phyloP scores from a whole-genome alignment of 345 rosid species.

The Gossypium rotundifolium region DNA sequence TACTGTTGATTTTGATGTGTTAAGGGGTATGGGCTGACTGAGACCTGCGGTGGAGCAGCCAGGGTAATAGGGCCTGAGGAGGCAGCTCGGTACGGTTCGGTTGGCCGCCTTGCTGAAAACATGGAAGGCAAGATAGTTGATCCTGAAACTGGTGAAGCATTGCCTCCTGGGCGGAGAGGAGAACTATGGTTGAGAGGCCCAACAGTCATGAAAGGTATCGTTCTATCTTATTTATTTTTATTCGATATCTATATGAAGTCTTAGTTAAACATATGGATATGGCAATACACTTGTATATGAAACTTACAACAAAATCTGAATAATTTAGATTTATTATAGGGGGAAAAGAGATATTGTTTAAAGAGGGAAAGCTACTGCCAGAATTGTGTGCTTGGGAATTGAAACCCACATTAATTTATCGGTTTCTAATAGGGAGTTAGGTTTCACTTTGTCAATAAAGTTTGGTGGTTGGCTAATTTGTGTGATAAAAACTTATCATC shows the following conservation, averaged over 20 bases:
- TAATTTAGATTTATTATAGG: background rate
- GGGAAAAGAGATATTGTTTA: background rate
- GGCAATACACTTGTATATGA: too few relatives aligned
- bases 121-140: slow-evolving; percentile 83
- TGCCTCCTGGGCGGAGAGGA: slow-evolving; percentile 70
- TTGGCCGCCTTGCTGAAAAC: slow-evolving; percentile 57
- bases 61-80: background rate
- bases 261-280: too few relatives aligned
- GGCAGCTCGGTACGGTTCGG: slow-evolving; percentile 11
- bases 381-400: background rate
- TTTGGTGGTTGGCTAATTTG: background rate
- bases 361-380: background rate
- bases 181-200: slow-evolving; percentile 89
- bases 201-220: slow-evolving; percentile 63
- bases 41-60: background rate
- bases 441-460: background rate
- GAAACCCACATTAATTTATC: background rate
- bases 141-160: slow-evolving; percentile 59
- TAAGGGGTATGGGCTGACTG: slow-evolving; percentile 1
- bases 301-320: background rate
- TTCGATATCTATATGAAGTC: background rate
- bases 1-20: background rate
- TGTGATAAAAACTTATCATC: background rate
- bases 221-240: background rate
- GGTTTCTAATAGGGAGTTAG: background rate